Evolutionary conservation across 2,329 filamentous ascomycete species (phyloP).

Genomic region (Paecilomyces fulvus): DNA sequence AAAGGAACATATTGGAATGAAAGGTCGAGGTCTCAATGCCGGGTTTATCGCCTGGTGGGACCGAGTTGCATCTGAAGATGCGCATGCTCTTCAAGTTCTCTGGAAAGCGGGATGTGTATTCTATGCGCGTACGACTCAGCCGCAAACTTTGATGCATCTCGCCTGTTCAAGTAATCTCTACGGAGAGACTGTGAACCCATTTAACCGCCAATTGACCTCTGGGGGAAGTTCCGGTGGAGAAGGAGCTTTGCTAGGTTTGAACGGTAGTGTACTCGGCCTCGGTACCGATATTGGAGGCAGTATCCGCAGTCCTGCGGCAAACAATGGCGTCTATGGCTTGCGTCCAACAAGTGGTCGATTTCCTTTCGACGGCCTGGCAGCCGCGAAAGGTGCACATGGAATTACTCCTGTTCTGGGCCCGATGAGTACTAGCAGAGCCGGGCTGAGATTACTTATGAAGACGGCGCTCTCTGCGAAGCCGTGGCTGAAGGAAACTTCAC

Average conservation of each 20-base stretch:
- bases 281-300: slow-evolving; percentile 33
- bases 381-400: slow-evolving; percentile 5
- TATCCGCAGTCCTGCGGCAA: slow-evolving; percentile 31
- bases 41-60: slow-evolving; percentile 21
- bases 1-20: slow-evolving; percentile 23
- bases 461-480: slow-evolving; percentile 35
- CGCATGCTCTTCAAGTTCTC: slow-evolving; percentile 18
- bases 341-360: slow-evolving; percentile 34
- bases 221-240: background rate
- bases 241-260: background rate
- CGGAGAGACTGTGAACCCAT: background rate
- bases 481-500: slow-evolving; percentile 45
- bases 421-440: slow-evolving; percentile 44
- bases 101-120: slow-evolving; percentile 21
- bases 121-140: slow-evolving; percentile 21
- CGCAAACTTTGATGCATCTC: slow-evolving; percentile 10
- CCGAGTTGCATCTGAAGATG: slow-evolving; percentile 14
- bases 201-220: background rate
- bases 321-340: slow-evolving; percentile 33
- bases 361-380: slow-evolving; percentile 31
- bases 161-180: background rate
- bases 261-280: slow-evolving; percentile 8
- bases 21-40: slow-evolving; percentile 15
- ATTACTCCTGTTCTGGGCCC: slow-evolving; percentile 35
- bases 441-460: slow-evolving; percentile 36